Percentiles rank a stretch among this genome's conserved stretches.
Conservation (phyloP, 352 stramenopile genomes). For the Phytophthora palmivora region DNA sequence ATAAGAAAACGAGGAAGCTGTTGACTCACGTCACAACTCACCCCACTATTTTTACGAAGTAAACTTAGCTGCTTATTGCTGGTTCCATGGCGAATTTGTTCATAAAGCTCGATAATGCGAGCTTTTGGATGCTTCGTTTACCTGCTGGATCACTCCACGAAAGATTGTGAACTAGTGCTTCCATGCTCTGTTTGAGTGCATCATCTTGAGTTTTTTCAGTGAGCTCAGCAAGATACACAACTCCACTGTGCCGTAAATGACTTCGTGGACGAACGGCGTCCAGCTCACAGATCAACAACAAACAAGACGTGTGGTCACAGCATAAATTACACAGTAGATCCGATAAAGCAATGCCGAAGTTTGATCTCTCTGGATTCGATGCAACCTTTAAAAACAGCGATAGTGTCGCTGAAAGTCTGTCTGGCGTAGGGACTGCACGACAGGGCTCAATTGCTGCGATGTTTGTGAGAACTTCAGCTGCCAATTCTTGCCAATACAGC, state of each 20-base stretch:
- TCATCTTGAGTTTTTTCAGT: slow-evolving; percentile 48
- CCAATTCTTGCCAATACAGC: slow-evolving; percentile 34
- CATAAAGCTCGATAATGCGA: slow-evolving; percentile 72
- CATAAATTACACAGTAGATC: slow-evolving; percentile 75
- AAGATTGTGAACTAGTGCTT: slow-evolving; percentile 72
- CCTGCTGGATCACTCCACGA: slow-evolving; percentile 73
- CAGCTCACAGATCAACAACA: slow-evolving; percentile 74
- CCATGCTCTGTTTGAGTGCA: slow-evolving; percentile 67
- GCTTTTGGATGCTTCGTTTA: slow-evolving; percentile 76
- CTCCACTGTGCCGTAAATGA: slow-evolving; percentile 55
- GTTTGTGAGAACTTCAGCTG: slow-evolving; percentile 53
- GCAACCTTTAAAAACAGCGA: slow-evolving; percentile 42
- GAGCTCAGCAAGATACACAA: slow-evolving; percentile 62
- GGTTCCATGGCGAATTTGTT: slow-evolving; percentile 49
- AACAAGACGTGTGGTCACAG: slow-evolving; percentile 50
- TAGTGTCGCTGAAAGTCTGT: slow-evolving; percentile 39
- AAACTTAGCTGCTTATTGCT: slow-evolving; percentile 47
- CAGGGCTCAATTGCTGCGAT: slow-evolving; percentile 31
- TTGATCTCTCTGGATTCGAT: slow-evolving; percentile 3
- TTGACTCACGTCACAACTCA: background rate
- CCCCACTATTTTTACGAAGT: slow-evolving; percentile 26
- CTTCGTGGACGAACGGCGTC: slow-evolving; percentile 57
- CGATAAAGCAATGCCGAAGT: slow-evolving; percentile 47
- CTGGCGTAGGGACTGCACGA: slow-evolving; percentile 26
- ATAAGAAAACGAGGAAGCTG: background rate